Percentiles rank a stretch among this genome's conserved stretches.
Conservation (phyloP, 345 rosid genomes). For the Corchorus capsularis region DNA sequence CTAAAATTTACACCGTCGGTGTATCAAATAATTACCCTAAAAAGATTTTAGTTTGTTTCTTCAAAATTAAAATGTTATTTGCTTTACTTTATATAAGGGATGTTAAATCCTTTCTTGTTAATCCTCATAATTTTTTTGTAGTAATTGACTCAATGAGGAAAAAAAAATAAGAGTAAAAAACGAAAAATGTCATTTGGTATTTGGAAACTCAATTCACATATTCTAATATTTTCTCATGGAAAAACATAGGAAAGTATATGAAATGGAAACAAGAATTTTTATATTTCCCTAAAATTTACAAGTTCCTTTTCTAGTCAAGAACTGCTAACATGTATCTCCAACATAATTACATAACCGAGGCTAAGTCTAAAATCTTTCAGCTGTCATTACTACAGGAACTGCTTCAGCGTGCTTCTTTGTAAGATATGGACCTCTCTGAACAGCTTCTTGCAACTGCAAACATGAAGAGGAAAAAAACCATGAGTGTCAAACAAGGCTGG, state of each 20-base stretch:
- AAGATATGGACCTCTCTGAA: slow-evolving; percentile 74
- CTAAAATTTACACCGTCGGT: too few species aligned
- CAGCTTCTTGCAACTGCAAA: slow-evolving; percentile 83
- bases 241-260: not conserved
- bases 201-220: not conserved
- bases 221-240: not conserved
- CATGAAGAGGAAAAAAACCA: not conserved
- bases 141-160: too few species aligned
- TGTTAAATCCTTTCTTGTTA: too few species aligned
- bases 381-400: slow-evolving; percentile 75
- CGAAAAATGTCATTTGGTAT: too few species aligned
- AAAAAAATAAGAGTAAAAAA: too few species aligned
- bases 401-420: slow-evolving; percentile 53
- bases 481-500: not conserved
- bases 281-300: not conserved
- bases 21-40: too few species aligned
- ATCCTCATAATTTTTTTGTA: too few species aligned
- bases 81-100: too few species aligned
- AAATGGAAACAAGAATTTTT: not conserved
- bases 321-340: not conserved
- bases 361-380: slow-evolving; percentile 57
- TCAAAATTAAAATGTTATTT: too few species aligned
- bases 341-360: not conserved
- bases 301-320: not conserved
- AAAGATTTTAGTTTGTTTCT: too few species aligned